Evolutionary conservation across 306 rosid species (phyloP).

Genomic region (Prunus armeniaca): DNA sequence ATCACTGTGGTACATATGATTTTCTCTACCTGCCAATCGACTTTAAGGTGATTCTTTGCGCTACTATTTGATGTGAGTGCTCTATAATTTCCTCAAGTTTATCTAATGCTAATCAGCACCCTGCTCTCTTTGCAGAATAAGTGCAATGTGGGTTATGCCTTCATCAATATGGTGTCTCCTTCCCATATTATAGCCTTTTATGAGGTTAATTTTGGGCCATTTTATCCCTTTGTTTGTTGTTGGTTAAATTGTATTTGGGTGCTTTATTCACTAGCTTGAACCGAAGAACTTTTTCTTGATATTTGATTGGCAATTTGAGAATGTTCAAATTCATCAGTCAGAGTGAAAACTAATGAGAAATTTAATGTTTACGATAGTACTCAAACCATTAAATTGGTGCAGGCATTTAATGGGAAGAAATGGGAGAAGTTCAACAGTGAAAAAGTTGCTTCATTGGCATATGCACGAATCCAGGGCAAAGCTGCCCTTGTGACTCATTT

Average conservation of each 20-base stretch:
- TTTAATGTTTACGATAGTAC: neutral
- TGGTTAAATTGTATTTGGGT: neutral
- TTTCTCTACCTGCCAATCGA: slow-evolving; percentile 91
- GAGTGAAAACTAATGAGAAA: neutral
- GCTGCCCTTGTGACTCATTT: slow-evolving; percentile 89
- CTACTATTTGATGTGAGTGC: slow-evolving; percentile 9
- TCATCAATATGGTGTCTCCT: slow-evolving; percentile 96
- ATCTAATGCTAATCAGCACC: slow-evolving; percentile 18
- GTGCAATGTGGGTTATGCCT: slow-evolving; percentile 97
- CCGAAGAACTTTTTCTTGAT: neutral
- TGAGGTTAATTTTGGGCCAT: slow-evolving; percentile 47
- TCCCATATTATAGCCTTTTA: slow-evolving; percentile 69
- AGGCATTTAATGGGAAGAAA: slow-evolving; percentile 92
- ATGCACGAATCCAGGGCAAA: slow-evolving; percentile 94
- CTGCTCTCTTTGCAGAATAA: slow-evolving; percentile 65
- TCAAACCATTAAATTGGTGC: slow-evolving; percentile 21
- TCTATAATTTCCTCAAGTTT: slow-evolving; percentile 10
- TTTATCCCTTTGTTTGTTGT: neutral
- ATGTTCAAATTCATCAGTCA: neutral
- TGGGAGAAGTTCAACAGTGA: slow-evolving; percentile 96
- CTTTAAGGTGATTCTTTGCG: slow-evolving; percentile 56
- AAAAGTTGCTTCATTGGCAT: slow-evolving; percentile 89
- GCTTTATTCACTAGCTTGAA: neutral
- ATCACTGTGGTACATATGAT: slow-evolving; percentile 77
- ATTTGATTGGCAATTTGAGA: neutral